Evolutionary conservation across 148 eudicot genomes (phyloP).

Genomic region (Rhododendron ovatum): DNA sequence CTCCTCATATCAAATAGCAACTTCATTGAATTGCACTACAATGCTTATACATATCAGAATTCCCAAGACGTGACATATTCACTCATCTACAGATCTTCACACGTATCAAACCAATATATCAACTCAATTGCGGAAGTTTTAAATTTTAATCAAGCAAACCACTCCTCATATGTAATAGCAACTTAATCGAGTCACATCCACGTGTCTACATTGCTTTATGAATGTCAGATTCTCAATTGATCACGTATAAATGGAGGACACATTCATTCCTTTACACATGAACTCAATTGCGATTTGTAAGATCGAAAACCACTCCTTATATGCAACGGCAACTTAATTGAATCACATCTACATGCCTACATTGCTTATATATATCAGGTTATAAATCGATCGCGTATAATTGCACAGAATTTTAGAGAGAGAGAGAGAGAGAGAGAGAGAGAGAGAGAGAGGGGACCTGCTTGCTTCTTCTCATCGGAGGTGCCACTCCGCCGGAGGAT

Average conservation of each 20-base stretch:
- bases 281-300: not conserved
- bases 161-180: not conserved
- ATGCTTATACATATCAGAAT: not conserved
- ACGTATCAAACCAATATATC: not conserved
- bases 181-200: not conserved
- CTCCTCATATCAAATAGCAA: not conserved
- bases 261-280: not conserved
- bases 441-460: too few relatives aligned
- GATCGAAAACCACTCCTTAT: not conserved
- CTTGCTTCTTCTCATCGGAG: slow-evolving; percentile 41
- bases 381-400: not conserved
- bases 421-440: too few relatives aligned
- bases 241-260: not conserved
- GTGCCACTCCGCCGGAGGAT: slow-evolving; percentile 79
- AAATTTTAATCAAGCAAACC: not conserved
- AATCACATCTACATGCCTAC: not conserved
- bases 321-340: not conserved
- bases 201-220: too few relatives aligned
- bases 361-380: not conserved
- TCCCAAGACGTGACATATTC: not conserved
- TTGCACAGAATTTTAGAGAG: not conserved
- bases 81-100: not conserved
- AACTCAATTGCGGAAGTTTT: too few relatives aligned
- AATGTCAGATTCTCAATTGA: not conserved
- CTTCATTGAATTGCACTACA: not conserved